A percentile compares a stretch with the other conserved stretches of the same genome.
Conservation (phyloP, 768 basidiomycete species). For the Brasilioporus rufonigricans region DNA sequence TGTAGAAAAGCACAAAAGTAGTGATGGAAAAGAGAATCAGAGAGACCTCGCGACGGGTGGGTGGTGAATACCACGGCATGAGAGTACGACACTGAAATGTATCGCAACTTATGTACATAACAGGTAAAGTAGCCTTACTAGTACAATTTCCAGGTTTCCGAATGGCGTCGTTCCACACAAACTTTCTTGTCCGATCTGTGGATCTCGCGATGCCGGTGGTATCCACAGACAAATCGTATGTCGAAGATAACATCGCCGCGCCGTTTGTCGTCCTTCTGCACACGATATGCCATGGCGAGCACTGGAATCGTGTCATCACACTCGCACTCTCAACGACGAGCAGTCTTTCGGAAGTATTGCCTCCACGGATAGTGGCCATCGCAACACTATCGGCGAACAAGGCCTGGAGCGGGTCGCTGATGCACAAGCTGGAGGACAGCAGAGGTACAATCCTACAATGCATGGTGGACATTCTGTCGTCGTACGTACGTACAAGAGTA, state of each 20-base stretch:
- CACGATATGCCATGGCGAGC: constrained; percentile 90
- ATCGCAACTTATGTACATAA: no score
- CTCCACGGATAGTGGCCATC: constrained; percentile 81
- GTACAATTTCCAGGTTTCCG: constrained; percentile 75
- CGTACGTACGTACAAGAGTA: constrained; percentile 95
- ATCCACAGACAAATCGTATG: constrained; percentile 94
- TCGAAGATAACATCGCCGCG: constrained; percentile 87
- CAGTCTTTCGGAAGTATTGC: constrained; percentile 84
- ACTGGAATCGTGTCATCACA: constrained; percentile 89
- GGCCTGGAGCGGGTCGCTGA: constrained; percentile 83
- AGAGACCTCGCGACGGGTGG: constrained; percentile 69
- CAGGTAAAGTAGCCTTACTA: no score
- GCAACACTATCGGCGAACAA: constrained; percentile 85
- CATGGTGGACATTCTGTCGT: constrained; percentile 77
- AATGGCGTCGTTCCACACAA: constrained; percentile 97
- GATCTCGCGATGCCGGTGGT: constrained; percentile 96
- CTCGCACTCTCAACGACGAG: constrained; percentile 84
- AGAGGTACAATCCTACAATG: constrained; percentile 82
- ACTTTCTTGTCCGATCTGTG: constrained; percentile 97
- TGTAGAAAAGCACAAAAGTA: constrained; percentile 69
- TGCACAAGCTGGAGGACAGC: constrained; percentile 86
- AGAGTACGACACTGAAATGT: background rate
- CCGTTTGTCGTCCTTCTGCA: constrained; percentile 94
- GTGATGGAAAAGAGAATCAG: constrained; percentile 65
- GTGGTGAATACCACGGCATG: constrained; percentile 65